These are phyloP conservation scores for Macrophomina phaseolina DNA, from an alignment of 2,329 filamentous ascomycete genomes.

Conservation along the genomic window DNA sequence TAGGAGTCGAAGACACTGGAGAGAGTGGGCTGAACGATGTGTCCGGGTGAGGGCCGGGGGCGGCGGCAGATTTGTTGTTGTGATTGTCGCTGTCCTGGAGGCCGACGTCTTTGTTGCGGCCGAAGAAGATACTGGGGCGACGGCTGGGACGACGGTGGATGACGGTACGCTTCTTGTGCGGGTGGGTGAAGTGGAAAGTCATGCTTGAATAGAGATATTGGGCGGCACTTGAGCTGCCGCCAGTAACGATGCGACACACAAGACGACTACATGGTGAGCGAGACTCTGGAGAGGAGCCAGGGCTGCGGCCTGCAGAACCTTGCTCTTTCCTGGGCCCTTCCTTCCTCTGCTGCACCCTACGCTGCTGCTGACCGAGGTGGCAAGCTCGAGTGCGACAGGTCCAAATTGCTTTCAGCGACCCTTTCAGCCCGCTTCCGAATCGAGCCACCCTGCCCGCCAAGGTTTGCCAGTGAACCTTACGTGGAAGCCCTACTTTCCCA, in stretches of 20 bases:
- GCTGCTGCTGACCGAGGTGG: not conserved
- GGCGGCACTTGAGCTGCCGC: constrained; percentile 5
- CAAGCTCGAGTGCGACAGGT: not conserved
- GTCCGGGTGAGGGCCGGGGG: not conserved
- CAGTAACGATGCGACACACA: not conserved
- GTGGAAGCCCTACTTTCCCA: not conserved
- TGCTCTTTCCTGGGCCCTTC: not conserved
- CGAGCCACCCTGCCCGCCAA: not conserved
- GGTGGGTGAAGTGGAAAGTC: constrained; percentile 23
- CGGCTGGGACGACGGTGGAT: constrained; percentile 21
- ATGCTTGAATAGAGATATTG: constrained; percentile 24
- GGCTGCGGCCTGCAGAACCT: not conserved
- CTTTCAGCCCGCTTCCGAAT: not conserved
- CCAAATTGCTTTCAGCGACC: not conserved
- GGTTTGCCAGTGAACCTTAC: not conserved
- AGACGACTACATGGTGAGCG: not conserved
- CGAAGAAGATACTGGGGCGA: constrained; percentile 23
- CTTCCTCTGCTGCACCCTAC: not conserved
- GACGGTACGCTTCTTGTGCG: constrained; percentile 27
- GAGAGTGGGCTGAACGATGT: not conserved
- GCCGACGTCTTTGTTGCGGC: constrained; percentile 5
- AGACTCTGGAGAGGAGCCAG: not conserved
- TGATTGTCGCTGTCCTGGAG: not conserved
- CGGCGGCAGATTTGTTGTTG: constrained; percentile 1
- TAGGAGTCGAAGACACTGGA: constrained; percentile 4